Percentiles rank a stretch among this genome's conserved stretches.
These are phyloP conservation scores for Graphiopsis chlorocephala DNA, from an alignment of 2,329 filamentous ascomycete genomes.

Conservation along the genomic window DNA sequence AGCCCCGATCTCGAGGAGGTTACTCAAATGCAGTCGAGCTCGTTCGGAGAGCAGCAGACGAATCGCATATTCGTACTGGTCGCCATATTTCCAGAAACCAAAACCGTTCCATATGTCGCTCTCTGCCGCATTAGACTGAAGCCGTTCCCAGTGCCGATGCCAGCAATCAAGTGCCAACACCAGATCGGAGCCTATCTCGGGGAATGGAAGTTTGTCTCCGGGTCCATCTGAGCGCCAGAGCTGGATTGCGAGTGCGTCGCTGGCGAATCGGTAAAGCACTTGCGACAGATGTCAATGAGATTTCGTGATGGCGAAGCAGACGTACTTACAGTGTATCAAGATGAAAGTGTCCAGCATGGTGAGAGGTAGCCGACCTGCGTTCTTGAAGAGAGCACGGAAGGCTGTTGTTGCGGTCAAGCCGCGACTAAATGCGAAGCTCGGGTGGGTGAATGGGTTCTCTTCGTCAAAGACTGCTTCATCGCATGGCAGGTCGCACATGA, in stretches of 20 bases:
- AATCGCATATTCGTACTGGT: constrained; percentile 20
- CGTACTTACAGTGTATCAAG: constrained; percentile 13
- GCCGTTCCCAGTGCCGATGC: constrained; percentile 16
- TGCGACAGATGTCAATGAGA: neutral
- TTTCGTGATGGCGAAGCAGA: neutral
- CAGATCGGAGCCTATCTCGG: neutral
- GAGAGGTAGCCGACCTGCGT: constrained; percentile 4
- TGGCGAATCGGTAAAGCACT: neutral
- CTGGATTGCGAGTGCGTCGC: neutral
- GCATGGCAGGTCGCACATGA: constrained; percentile 18
- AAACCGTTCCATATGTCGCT: constrained; percentile 10
- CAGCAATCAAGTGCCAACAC: constrained; percentile 17
- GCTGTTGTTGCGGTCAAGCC: constrained; percentile 1
- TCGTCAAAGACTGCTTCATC: constrained; percentile 15
- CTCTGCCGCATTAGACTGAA: constrained; percentile 11
- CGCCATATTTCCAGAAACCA: constrained; percentile 19
- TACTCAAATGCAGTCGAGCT: neutral
- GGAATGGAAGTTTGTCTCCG: neutral
- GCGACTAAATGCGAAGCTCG: constrained; percentile 16
- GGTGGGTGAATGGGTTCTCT: constrained; percentile 17
- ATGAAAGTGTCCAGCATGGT: constrained; percentile 21
- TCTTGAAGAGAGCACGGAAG: constrained; percentile 11
- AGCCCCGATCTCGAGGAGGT: neutral
- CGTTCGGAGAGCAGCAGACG: constrained; percentile 13
- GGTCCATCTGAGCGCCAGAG: neutral